Percentiles rank a stretch among this genome's conserved stretches.
Conservation (phyloP, 768 basidiomycete species). For the Chiua virens region DNA sequence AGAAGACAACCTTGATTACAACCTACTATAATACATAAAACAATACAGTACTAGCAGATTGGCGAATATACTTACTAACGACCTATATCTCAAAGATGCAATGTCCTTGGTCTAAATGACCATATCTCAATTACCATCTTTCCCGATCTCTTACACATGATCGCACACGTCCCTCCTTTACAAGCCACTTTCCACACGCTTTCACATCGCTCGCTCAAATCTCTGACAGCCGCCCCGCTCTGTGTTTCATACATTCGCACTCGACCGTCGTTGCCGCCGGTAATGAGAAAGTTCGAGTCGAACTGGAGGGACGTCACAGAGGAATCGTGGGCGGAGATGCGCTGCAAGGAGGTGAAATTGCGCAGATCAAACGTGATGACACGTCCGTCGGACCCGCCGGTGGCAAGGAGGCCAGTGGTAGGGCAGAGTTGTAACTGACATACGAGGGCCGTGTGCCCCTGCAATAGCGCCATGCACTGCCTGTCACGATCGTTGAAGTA, state of each 20-base stretch:
- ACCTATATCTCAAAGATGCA: conserved; percentile 11
- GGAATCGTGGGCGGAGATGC: conserved; percentile 87
- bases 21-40: conserved; percentile 2
- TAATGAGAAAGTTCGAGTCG: conserved; percentile 78
- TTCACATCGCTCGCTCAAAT: conserved; percentile 75
- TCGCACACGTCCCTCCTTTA: conserved; percentile 67
- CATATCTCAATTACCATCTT: conserved; percentile 90
- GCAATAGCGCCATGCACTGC: conserved; percentile 77
- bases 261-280: conserved; percentile 83
- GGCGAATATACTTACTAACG: neutral
- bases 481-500: conserved; percentile 37
- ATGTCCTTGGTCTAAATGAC: conserved; percentile 56
- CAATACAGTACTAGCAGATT: conserved; percentile 1
- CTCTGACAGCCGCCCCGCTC: conserved; percentile 68
- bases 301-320: conserved; percentile 87
- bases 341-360: conserved; percentile 48
- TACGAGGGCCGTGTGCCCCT: conserved; percentile 90
- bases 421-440: conserved; percentile 84
- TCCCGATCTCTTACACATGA: conserved; percentile 77
- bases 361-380: conserved; percentile 68
- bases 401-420: conserved; percentile 56
- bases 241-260: conserved; percentile 70
- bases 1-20: no score
- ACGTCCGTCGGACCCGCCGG: conserved; percentile 87
- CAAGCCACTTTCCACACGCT: conserved; percentile 86